These are phyloP conservation scores for Metroxylon sagu DNA, from an alignment of 176 grass and related monocot genomes.

Conservation along the genomic window DNA sequence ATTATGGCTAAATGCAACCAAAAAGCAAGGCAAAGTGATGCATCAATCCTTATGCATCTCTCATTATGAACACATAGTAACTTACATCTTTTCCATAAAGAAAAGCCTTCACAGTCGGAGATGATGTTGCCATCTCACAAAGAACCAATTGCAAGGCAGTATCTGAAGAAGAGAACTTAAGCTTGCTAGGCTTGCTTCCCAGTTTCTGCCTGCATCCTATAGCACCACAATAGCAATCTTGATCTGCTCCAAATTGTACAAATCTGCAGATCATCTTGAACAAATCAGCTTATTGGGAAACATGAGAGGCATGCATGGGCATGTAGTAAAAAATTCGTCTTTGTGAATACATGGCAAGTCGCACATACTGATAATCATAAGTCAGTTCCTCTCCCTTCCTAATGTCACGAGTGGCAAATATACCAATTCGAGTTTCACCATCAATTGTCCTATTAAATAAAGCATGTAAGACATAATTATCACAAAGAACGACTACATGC, in stretches of 20 bases:
- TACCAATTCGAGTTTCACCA: constrained; percentile 26
- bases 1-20: not conserved
- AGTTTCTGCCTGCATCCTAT: constrained; percentile 25
- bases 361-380: constrained; percentile 23
- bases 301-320: not conserved
- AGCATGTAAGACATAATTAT: not conserved
- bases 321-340: no score
- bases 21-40: not conserved
- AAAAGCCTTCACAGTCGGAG: no score
- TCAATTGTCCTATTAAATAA: constrained; percentile 21
- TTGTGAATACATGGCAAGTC: no score
- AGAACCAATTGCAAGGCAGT: constrained; percentile 4
- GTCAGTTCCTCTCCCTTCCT: constrained; percentile 17
- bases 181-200: constrained; percentile 17
- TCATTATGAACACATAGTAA: not conserved
- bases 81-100: constrained; percentile 9
- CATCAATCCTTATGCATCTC: not conserved
- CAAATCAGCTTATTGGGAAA: not conserved
- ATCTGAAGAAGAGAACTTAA: constrained; percentile 11
- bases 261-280: constrained; percentile 8
- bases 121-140: constrained; percentile 4
- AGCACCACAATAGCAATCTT: constrained; percentile 26
- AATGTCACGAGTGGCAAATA: constrained; percentile 25
- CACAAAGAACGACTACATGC: not conserved
- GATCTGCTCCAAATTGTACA: constrained; percentile 28